Conservation (phyloP, 768 basidiomycete species). For the Naganishia randhawae region DNA sequence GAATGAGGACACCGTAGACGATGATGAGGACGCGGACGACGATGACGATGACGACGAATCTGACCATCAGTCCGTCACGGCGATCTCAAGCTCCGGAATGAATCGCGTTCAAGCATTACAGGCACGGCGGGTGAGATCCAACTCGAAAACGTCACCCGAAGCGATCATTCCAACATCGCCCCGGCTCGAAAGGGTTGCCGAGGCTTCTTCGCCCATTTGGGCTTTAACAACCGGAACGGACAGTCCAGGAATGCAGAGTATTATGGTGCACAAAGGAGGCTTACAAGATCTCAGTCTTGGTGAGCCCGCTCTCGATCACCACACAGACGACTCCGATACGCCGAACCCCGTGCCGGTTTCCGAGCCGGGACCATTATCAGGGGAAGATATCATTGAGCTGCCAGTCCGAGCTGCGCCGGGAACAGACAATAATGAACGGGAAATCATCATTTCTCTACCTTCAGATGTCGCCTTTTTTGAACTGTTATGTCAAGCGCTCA, state of each 20-base stretch:
- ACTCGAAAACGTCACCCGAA: conserved; percentile 9
- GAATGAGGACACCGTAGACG: conserved; percentile 6
- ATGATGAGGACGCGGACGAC: conserved; percentile 8
- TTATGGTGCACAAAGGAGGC: conserved; percentile 27
- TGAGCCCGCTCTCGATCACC: conserved; percentile 14
- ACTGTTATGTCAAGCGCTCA: conserved; percentile 59
- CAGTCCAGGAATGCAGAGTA: conserved; percentile 24
- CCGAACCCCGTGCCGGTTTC: conserved; percentile 22
- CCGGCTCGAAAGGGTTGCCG: conserved; percentile 31
- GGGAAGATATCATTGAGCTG: conserved; percentile 5
- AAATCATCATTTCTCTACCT: conserved; percentile 73
- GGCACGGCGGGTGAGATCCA: neutral
- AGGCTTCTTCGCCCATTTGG: conserved; percentile 45
- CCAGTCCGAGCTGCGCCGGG: neutral
- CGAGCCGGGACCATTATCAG: neutral
- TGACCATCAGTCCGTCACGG: neutral
- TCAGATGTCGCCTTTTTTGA: conserved; percentile 77
- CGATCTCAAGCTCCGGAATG: neutral
- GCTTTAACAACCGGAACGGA: conserved; percentile 39
- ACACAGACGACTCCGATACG: conserved; percentile 2
- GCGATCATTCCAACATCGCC: conserved; percentile 35
- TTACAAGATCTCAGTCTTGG: conserved; percentile 30
- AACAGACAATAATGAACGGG: conserved; percentile 40
- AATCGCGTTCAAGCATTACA: conserved; percentile 30
- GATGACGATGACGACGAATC: conserved; percentile 4